Evolutionary conservation across 192 early-diverging fungal genomes (phyloP), one percentile per base, ranked within the genome.

Genomic region (Backusella australiensis): DNA sequence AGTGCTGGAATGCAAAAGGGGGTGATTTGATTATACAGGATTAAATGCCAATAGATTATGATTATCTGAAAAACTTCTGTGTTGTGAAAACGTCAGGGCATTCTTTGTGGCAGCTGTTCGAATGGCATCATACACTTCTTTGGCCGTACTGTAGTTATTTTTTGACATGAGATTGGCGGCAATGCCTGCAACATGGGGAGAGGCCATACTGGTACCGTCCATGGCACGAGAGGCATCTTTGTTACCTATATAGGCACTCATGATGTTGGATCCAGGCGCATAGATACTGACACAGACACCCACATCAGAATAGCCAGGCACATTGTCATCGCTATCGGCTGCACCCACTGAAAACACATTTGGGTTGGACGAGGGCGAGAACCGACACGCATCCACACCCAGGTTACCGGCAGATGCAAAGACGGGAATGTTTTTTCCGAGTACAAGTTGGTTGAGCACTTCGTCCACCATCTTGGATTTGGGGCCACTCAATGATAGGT

Each of bases 321-420:
- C 49, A 5, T 34, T 35, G 67, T 89, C 87, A 6, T 76, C 63
- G 0, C 66, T 66, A 67, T 86, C 78, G 4, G 82, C 80, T 3
- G 89, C 88, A 34, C 80, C 86, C 5, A 90, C 88, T 11, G 86
- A 76, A 35, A 84, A 82, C 19, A 80, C 82, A 71, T 86, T 73
- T 5, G 29, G 21, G 21, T 77, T 81, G 34, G 81, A 80, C 6
- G 88, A 80, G 23, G 91, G 92, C 6, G 86, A 87, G n/a, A 69
- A 71, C 34, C 75, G 49, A 83, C 92, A 93, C 2, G 92, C 88
- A 81, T 93, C 81, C 9, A 69, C 78, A 11, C 74, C 76, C 15
- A 81, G 72, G 72, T 93, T 93, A 41, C 91, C 91, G 3, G 91
- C 83, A 65, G 91, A 89, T 34, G 85, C 89, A 46, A 87, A 84